A percentile compares a stretch with the other conserved stretches of the same genome.
phyloP scores from a whole-genome alignment of 2,329 filamentous ascomycete genomes.

The Diaporthe capsici region DNA sequence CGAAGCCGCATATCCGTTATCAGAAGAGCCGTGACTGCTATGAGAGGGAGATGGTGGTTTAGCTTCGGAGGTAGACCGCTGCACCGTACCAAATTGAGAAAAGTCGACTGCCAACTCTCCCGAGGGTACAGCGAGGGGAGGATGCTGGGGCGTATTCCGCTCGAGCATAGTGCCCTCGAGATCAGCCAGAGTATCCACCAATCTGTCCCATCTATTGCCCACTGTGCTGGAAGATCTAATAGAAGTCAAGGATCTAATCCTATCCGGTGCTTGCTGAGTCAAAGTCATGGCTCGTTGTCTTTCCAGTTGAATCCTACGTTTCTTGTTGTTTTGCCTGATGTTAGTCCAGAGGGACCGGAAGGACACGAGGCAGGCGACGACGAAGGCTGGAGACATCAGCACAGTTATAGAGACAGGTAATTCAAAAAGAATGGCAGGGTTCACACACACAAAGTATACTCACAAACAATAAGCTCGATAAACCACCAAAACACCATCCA shows the following conservation, averaged over 20 bases:
- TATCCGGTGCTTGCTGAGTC: not conserved
- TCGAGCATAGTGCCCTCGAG: not conserved
- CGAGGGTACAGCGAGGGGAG: not conserved
- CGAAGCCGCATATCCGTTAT: not conserved
- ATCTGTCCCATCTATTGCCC: not conserved
- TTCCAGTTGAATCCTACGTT: not conserved
- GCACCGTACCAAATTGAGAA: not conserved
- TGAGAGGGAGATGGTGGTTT: not conserved
- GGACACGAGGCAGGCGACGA: conserved; percentile 13
- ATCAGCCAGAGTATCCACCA: not conserved
- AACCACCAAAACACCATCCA: conserved; percentile 25
- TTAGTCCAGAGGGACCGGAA: conserved; percentile 27
- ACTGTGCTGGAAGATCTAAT: no score
- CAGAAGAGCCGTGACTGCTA: not conserved
- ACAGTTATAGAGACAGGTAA: not conserved
- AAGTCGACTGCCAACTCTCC: not conserved
- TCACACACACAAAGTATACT: not conserved
- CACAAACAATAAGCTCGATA: conserved; percentile 25
- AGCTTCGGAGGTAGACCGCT: not conserved
- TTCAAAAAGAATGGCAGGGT: not conserved
- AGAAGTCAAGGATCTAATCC: not conserved
- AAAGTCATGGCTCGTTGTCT: not conserved
- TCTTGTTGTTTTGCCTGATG: not conserved
- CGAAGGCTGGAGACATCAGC: not conserved
- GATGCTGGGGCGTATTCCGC: no score